Conservation (phyloP, 495 filamentous ascomycete species). For the Glonium stellatum region DNA sequence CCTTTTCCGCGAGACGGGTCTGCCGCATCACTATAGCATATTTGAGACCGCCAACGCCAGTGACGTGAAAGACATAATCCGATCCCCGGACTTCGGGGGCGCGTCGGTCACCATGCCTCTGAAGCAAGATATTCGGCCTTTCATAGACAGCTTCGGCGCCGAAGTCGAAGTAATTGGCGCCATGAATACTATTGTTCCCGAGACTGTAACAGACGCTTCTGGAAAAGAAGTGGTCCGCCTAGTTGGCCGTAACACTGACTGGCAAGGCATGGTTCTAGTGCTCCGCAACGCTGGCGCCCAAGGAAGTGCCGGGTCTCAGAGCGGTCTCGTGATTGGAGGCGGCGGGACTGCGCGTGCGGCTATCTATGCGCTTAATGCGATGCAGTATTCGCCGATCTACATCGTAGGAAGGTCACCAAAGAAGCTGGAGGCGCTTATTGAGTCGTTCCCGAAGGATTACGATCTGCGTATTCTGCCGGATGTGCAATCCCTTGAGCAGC, state of each 20-base stretch:
- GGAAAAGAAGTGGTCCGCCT: slow-evolving; percentile 44
- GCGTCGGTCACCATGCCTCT: slow-evolving; percentile 93
- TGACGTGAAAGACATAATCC: slow-evolving; percentile 62
- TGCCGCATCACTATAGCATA: slow-evolving; percentile 81
- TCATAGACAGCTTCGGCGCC: slow-evolving; percentile 70
- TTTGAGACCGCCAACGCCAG: slow-evolving; percentile 61
- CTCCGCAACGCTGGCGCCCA: slow-evolving; percentile 65
- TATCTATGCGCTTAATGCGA: slow-evolving; percentile 76
- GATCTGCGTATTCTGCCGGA: slow-evolving; percentile 59
- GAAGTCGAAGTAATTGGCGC: slow-evolving; percentile 82
- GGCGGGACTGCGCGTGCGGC: slow-evolving; percentile 91
- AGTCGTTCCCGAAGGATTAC: slow-evolving; percentile 68
- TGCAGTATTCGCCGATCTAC: slow-evolving; percentile 81
- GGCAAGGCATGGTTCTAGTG: slow-evolving; percentile 80
- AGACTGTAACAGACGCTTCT: slow-evolving; percentile 29
- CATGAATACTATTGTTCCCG: slow-evolving; percentile 84
- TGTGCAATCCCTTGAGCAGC: slow-evolving; percentile 41
- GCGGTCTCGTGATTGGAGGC: slow-evolving; percentile 73
- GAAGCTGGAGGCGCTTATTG: slow-evolving; percentile 59
- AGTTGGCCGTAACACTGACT: slow-evolving; percentile 90
- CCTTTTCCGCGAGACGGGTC: slow-evolving; percentile 67
- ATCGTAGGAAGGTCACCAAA: slow-evolving; percentile 68
- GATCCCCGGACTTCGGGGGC: slow-evolving; percentile 71
- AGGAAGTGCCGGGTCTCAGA: slow-evolving; percentile 35
- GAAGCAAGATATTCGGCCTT: slow-evolving; percentile 78